Base-by-base conservation (phyloP, 192 early-diverging fungal species). In the Piromyces finnis region DNA sequence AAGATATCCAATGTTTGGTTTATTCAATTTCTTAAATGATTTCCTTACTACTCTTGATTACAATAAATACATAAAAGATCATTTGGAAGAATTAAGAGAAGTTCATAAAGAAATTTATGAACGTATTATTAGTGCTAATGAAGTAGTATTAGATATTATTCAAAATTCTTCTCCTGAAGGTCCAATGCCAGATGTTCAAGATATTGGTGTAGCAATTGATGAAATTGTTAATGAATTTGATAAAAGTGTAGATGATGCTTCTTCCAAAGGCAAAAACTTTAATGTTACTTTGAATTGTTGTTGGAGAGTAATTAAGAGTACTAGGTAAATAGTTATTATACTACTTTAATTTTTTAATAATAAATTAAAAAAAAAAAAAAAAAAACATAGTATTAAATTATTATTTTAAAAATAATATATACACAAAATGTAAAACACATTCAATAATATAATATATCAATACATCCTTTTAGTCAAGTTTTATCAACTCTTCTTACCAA, bases 261-360 rank as follows among this genome's bases (percentile, higher is more conserved):
- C 51, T 12, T 79, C 78, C 28, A 80, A 80, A 78, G 82, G 85
- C 80, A 78, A 86, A 78, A 68, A 68, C 51, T 68, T 68, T 68
- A 68, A 68, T n/a, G 88, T 95, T 6, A 93, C 96, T 78, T 81
- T 98, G 77, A 94, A 94, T 81, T 93, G 92, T 81, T 97, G 95
- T 85, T 98, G 96, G 93, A 88, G 96, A 79, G 93, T 94, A n/a
- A 91, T 98, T 78, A 97, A 96, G 83, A 94, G 95, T 82, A 92
- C 94, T 29, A 91, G 93, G 16, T 82, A 80, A 22, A n/a, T n/a
- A n/a, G n/a, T n/a, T n/a, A n/a, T n/a, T 39, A 39, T 39, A 39
- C 15, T 14, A 14, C 9, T 39, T 39, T 7, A 39, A 14, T 14
- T 39, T 39, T 14, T 14, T 39, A 14, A 14, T 39, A 14, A 14